phyloP scores from a whole-genome alignment of 1,139 yeast genomes.

The Entelexis sorbosivorans region DNA sequence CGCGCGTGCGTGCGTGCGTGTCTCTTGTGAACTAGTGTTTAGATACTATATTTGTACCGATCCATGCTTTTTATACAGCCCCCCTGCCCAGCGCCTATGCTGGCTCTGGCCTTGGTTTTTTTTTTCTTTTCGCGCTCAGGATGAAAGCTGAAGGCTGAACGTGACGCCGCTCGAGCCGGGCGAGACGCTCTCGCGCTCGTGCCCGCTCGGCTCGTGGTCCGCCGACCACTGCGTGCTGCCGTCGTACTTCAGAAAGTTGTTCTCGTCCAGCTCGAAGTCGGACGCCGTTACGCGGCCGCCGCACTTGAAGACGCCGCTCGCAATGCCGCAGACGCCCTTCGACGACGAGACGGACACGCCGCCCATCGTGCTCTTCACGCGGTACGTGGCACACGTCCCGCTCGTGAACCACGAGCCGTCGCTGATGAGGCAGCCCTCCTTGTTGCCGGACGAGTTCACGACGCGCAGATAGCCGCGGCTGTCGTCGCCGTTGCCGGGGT shows the following conservation, averaged over 20 bases:
- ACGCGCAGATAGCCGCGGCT: conserved; percentile 44
- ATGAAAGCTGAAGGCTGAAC: background rate
- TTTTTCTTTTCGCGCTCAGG: background rate
- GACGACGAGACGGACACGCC: conserved; percentile 58
- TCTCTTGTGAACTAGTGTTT: too few relatives aligned
- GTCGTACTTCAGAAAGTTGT: conserved; percentile 43
- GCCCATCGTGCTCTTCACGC: conserved; percentile 48
- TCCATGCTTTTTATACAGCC: too few relatives aligned
- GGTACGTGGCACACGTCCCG: conserved; percentile 80
- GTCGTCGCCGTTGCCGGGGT: conserved; percentile 30
- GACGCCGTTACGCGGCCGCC: conserved; percentile 25
- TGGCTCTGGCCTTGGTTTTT: too few relatives aligned
- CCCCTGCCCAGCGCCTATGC: too few relatives aligned
- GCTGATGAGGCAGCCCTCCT: conserved; percentile 66
- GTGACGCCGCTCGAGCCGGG: conserved; percentile 36
- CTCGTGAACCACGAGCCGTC: conserved; percentile 74
- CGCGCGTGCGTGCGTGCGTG: too few relatives aligned
- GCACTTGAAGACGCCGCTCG: conserved; percentile 32
- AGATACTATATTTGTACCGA: too few relatives aligned
- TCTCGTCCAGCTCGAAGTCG: conserved; percentile 28
- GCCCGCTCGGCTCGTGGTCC: conserved; percentile 39
- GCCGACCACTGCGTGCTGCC: conserved; percentile 60
- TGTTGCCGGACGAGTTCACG: conserved; percentile 22
- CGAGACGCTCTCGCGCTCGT: conserved; percentile 44
- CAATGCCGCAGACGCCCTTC: conserved; percentile 62